phyloP scores from a whole-genome alignment of 2,329 filamentous ascomycete species.

The Rosellinia necatrix region DNA sequence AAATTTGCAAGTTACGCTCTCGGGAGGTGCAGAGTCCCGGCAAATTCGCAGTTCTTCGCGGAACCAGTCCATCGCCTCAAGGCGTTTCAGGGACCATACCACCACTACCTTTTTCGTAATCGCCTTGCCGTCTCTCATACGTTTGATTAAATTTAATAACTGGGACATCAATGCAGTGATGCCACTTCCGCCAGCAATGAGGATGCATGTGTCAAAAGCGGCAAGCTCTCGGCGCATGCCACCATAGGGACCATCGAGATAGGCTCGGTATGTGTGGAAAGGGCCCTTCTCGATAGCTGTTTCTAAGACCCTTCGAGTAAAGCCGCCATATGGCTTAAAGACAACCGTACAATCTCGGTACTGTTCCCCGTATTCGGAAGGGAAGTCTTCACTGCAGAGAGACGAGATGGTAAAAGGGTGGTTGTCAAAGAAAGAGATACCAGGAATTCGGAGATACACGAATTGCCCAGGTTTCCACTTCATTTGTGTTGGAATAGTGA shows the following conservation, averaged over 20 bases:
- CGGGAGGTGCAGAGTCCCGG: constrained; percentile 83
- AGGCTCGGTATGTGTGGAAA: constrained; percentile 89
- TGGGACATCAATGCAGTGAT: constrained; percentile 94
- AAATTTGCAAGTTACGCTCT: constrained; percentile 91
- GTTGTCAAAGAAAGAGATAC: constrained; percentile 87
- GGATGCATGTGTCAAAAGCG: constrained; percentile 89
- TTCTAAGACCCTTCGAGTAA: constrained; percentile 83
- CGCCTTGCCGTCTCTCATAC: constrained; percentile 92
- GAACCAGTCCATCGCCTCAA: constrained; percentile 98
- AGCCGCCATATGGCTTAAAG: constrained; percentile 89
- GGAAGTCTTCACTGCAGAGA: constrained; percentile 89
- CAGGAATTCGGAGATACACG: constrained; percentile 91
- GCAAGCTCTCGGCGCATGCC: constrained; percentile 90
- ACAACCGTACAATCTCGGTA: constrained; percentile 90
- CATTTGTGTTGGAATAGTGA: constrained; percentile 92
- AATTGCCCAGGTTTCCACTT: constrained; percentile 94
- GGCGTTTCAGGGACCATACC: constrained; percentile 89
- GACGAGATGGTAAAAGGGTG: constrained; percentile 96
- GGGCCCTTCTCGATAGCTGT: constrained; percentile 84
- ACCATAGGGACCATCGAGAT: constrained; percentile 92
- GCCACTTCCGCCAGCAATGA: constrained; percentile 92
- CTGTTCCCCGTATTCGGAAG: constrained; percentile 85
- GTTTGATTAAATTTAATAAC: constrained; percentile 90
- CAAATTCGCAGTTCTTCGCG: constrained; percentile 92
- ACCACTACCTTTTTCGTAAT: constrained; percentile 90